Conservation (phyloP, 1,139 yeast species). For the Yarrowia galli region DNA sequence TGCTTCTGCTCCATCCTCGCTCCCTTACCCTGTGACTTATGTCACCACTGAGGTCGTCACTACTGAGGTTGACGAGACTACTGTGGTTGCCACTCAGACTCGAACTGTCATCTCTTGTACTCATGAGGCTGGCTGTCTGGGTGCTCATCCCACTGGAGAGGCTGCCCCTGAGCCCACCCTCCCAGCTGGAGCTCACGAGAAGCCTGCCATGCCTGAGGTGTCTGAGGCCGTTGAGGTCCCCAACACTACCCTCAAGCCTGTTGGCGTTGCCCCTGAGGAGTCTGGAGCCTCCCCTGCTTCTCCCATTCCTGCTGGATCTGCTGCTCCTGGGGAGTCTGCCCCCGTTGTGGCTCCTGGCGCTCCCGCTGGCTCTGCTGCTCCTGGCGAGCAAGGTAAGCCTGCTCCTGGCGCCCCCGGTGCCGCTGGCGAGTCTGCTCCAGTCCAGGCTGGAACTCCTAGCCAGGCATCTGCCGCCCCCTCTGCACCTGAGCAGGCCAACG, state of each 20-base stretch:
- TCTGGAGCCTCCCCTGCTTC: slow-evolving; percentile 7
- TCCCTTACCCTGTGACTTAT: slow-evolving; percentile 14
- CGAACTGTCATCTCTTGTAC: slow-evolving; percentile 22
- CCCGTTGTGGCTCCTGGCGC: background rate
- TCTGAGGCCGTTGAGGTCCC: background rate
- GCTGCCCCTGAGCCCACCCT: background rate
- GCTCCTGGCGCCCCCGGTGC: background rate
- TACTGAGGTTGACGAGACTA: slow-evolving; percentile 24
- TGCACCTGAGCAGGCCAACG: slow-evolving; percentile 27
- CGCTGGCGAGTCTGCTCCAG: slow-evolving; percentile 18
- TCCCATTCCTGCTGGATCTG: slow-evolving; percentile 6
- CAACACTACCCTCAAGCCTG: slow-evolving; percentile 30
- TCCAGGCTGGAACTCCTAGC: slow-evolving; percentile 18
- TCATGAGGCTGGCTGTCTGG: slow-evolving; percentile 26
- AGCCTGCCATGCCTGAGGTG: slow-evolving; percentile 24
- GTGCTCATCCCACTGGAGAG: background rate
- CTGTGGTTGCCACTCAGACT: slow-evolving; percentile 17
- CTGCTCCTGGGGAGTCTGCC: slow-evolving; percentile 12
- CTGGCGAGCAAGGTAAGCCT: background rate
- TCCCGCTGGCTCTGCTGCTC: slow-evolving; percentile 7
- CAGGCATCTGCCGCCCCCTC: slow-evolving; percentile 27
- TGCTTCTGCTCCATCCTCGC: slow-evolving; percentile 3
- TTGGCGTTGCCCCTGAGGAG: slow-evolving; percentile 14
- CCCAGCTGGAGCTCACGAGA: slow-evolving; percentile 25
- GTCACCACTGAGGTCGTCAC: slow-evolving; percentile 28